phyloP scores from a whole-genome alignment of 305 asterid species.

The Euphrasia arctica region DNA sequence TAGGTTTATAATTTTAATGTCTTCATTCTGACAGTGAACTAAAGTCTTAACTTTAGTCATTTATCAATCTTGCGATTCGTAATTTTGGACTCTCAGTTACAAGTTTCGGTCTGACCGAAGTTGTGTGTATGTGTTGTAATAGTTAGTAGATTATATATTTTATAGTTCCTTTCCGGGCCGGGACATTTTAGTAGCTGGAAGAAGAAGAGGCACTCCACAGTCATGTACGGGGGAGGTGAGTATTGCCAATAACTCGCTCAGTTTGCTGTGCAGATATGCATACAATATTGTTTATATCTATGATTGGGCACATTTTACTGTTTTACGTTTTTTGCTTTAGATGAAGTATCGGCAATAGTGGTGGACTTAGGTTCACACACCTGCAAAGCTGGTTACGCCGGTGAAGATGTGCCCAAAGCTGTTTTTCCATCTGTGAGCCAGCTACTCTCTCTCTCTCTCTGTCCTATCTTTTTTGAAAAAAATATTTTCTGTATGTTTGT shows the following conservation, averaged over 20 bases:
- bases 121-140: background rate
- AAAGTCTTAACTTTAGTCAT: background rate
- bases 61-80: background rate
- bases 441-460: background rate
- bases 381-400: conserved; percentile 99
- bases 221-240: conserved; percentile 49
- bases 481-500: background rate
- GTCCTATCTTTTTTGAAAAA: background rate
- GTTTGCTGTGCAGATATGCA: background rate
- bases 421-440: conserved; percentile 89
- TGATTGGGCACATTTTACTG: conserved; percentile 24
- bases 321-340: conserved; percentile 35
- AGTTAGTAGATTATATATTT: background rate
- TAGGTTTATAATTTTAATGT: background rate
- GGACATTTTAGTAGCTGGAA: background rate
- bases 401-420: conserved; percentile 99
- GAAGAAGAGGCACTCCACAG: conserved; percentile 20
- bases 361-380: conserved; percentile 89
- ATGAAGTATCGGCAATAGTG: conserved; percentile 94
- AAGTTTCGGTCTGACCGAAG: background rate
- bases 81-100: background rate
- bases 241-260: background rate
- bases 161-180: background rate
- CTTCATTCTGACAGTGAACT: background rate
- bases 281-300: background rate